Conservation (phyloP, 1,284 basidiomycete genomes). For the Cystobasidium pallidum region DNA sequence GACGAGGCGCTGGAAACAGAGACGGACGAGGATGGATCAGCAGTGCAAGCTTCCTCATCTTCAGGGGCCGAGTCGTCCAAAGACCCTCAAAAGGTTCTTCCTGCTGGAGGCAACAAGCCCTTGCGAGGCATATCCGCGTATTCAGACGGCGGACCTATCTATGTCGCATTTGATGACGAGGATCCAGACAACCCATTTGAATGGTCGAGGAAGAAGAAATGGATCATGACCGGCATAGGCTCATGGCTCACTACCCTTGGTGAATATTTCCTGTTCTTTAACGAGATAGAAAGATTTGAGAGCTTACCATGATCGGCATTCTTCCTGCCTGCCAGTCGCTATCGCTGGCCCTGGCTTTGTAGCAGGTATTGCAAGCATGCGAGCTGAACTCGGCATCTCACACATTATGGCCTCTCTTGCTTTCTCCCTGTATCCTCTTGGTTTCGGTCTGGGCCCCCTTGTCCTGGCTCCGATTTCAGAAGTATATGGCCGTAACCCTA, state of each 20-base stretch:
- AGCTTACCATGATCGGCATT: constrained; percentile 7
- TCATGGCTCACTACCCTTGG: constrained; percentile 36
- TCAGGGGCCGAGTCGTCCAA: neutral
- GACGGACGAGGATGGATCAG: neutral
- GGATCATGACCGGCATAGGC: constrained; percentile 41
- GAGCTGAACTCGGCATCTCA: constrained; percentile 25
- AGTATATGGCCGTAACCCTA: constrained; percentile 65
- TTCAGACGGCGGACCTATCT: constrained; percentile 37
- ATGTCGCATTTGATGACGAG: constrained; percentile 44
- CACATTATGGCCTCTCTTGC: constrained; percentile 37
- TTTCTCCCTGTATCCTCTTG: constrained; percentile 36
- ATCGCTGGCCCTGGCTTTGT: constrained; percentile 39
- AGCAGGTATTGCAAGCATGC: constrained; percentile 20
- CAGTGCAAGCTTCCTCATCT: neutral
- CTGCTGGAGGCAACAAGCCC: constrained; percentile 1
- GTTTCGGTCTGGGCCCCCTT: constrained; percentile 42
- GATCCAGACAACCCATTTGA: constrained; percentile 45
- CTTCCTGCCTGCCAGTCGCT: constrained; percentile 22
- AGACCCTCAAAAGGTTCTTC: neutral
- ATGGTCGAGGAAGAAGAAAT: constrained; percentile 40
- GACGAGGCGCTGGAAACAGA: neutral
- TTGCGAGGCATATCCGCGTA: constrained; percentile 10
- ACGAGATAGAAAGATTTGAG: neutral
- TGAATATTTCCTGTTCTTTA: neutral
- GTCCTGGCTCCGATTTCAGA: constrained; percentile 43